Evolutionary conservation across 495 filamentous ascomycete species (phyloP).

Genomic region (Ramalina intermedia): DNA sequence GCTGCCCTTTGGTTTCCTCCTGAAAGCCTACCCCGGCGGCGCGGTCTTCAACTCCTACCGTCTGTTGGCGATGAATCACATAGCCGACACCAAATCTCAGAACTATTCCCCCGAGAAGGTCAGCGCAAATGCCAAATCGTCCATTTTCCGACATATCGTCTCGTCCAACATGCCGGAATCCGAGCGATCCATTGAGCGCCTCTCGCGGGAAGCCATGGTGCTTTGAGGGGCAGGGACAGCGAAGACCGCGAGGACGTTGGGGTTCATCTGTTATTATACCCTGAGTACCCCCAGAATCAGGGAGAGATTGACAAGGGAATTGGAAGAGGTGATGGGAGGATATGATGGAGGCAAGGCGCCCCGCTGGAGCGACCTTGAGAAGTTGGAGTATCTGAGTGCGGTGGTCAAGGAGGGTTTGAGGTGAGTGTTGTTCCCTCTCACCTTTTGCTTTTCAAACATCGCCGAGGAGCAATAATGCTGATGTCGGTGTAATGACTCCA

Average conservation of each 20-base stretch:
- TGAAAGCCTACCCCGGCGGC: too few relatives aligned
- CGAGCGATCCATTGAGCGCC: slow-evolving; percentile 16
- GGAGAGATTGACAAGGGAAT: slow-evolving; percentile 9
- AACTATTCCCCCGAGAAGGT: too few relatives aligned
- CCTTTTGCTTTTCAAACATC: not conserved
- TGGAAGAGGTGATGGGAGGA: slow-evolving; percentile 12
- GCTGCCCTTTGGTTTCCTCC: too few relatives aligned
- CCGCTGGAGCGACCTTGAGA: slow-evolving; percentile 18
- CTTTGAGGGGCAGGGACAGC: slow-evolving; percentile 18
- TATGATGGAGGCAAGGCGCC: slow-evolving; percentile 13
- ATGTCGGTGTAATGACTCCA: too few relatives aligned
- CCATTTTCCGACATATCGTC: slow-evolving; percentile 18
- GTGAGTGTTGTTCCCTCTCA: slow-evolving; percentile 2
- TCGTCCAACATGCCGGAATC: slow-evolving; percentile 18
- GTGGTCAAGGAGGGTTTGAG: slow-evolving; percentile 24
- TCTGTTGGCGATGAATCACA: too few relatives aligned
- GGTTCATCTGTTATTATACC: slow-evolving; percentile 19
- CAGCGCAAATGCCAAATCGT: not conserved
- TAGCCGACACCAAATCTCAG: too few relatives aligned
- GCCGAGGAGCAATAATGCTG: not conserved
- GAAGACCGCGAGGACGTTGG: slow-evolving; percentile 15
- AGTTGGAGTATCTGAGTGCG: slow-evolving; percentile 20
- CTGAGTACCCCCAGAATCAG: slow-evolving; percentile 10
- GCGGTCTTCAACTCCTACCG: too few relatives aligned
- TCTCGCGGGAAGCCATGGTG: slow-evolving; percentile 17